Evolutionary conservation across 176 grass and related monocot genomes (phyloP), one percentile per base, ranked within the genome.

Genomic region (bread wheat (Triticum aestivum)): DNA sequence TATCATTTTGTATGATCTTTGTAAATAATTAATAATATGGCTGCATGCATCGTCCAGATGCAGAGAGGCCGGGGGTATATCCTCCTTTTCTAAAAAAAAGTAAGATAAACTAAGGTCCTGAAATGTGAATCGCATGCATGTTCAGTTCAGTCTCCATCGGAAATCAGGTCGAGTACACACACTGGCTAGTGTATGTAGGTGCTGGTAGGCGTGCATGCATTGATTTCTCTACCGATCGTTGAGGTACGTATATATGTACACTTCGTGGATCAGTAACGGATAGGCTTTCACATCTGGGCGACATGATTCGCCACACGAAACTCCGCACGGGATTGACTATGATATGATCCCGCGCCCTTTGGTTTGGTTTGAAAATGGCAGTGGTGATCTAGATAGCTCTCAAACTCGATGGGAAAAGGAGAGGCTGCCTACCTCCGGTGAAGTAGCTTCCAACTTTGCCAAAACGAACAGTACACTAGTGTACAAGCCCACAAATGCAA

Each of bases 311-410:
- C 51, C 51, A 20, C 8, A 39, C 38, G 38, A 39, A 39, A 39
- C 38, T 39, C 7, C 1, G 38, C 52, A 20, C 52, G 52, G n/a
- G n/a, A 56, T 42, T 2, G 41, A 56, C 52, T 56, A 56, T 54
- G 51, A 54, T 56, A 74, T 4, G 33, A 63, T 77, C 63, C 30
- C 21, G 72, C 0, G 67, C 64, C 18, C 18, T 78, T 80, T 65
- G 54, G 65, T 44, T 89, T 87, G 85, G 85, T 87, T 87, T 80
- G 85, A 90, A 84, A 90, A 73, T 54, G 39, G 51, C 49, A 35
- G 4, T 26, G 42, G 0, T 11, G 5, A 17, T 56, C 45, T 72
- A 51, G 47, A 12, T 51, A 51, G 4, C 4, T 38, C 33, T 1
- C 65, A 58, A 17, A 52, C 73, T 73, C 32, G 84, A 83, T 73